These are phyloP conservation scores for Populus pruinosa DNA, from an alignment of 345 rosid genomes.

Conservation along the genomic window DNA sequence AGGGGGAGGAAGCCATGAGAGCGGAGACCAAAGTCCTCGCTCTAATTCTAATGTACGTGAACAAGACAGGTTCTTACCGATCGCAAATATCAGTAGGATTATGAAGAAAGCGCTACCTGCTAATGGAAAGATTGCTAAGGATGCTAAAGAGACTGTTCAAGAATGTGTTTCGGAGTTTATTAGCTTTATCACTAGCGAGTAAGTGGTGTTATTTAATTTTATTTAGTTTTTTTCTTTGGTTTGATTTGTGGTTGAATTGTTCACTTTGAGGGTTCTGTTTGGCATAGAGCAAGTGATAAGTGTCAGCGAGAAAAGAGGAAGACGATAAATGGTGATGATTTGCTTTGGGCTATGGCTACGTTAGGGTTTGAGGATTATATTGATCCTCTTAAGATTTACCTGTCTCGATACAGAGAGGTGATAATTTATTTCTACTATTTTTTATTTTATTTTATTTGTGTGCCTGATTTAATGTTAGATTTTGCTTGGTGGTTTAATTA, in stretches of 20 bases:
- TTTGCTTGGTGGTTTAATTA: not conserved
- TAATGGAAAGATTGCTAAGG: constrained; percentile 93
- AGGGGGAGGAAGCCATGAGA: constrained; percentile 73
- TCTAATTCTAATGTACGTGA: constrained; percentile 62
- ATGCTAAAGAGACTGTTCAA: constrained; percentile 93
- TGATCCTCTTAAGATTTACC: constrained; percentile 79
- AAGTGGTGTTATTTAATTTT: constrained; percentile 8
- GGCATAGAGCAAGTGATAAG: constrained; percentile 90
- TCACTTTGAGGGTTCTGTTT: not conserved
- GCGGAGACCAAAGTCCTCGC: constrained; percentile 90
- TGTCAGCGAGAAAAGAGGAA: constrained; percentile 98
- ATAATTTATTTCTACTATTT: not conserved
- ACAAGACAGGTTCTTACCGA: constrained; percentile 90
- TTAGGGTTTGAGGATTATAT: constrained; percentile 96
- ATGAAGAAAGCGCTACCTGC: constrained; percentile 92
- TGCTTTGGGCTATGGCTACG: constrained; percentile 96
- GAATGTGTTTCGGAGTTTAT: constrained; percentile 97
- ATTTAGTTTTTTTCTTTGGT: not conserved
- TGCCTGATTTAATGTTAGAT: not conserved
- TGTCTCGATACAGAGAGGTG: constrained; percentile 82
- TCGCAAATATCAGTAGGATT: constrained; percentile 90
- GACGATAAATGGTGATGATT: constrained; percentile 93
- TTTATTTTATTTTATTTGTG: not conserved
- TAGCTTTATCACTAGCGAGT: constrained; percentile 99
- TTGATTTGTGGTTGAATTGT: constrained; percentile 1